Evolutionary conservation across 768 basidiomycete species (phyloP), one percentile per base, ranked within the genome.

Genomic region (Psilocybe cubensis): DNA sequence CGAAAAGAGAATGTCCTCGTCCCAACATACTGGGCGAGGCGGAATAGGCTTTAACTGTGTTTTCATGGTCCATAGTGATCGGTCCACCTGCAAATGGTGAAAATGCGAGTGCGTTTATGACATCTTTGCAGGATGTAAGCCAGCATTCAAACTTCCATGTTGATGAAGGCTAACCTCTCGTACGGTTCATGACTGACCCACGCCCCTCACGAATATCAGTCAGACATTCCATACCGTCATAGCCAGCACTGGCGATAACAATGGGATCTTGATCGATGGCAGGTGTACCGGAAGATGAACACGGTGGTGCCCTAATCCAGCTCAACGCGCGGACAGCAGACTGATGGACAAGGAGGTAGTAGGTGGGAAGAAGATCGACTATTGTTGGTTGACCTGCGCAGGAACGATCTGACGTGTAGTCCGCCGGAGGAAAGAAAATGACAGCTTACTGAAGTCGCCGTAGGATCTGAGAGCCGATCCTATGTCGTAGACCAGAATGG

Each of bases 51-150:
- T 94, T 94, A 52, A 94, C 81, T 3, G 81, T 83, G 63, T 91
- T 90, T 56, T 96, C 94, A 57, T 89, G 87, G 66, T 96, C 94
- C 58, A 88, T 84, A n/a, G 87, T 87, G 27, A 92, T 79, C 1
- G 85, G 83, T 0, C 89, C 86, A 7, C 89, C 88, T 24, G 79
- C 77, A 63, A 84, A 91, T 3, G 85, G 72, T 8, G 88, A 88
- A 71, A 83, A 95, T 0, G 83, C 74, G 58, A 91, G 78, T 3
- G 84, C 72, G 47, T 84, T 88, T 52, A 91, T 85, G 6, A 91
- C 86, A 68, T 92, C 92, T 93, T 17, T 7, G 14, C 35, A 38
- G 35, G 14, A 11, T 11, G 35, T 38, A 38, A 42, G 17, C 55
- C 42, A 45, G 20, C 17, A 52, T 41, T 29, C n/a, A n/a, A 8